A percentile compares a stretch with the other conserved stretches of the same genome.
These are phyloP conservation scores for Trichodelitschia bisporula DNA, from an alignment of 495 filamentous ascomycete genomes.

Conservation along the genomic window DNA sequence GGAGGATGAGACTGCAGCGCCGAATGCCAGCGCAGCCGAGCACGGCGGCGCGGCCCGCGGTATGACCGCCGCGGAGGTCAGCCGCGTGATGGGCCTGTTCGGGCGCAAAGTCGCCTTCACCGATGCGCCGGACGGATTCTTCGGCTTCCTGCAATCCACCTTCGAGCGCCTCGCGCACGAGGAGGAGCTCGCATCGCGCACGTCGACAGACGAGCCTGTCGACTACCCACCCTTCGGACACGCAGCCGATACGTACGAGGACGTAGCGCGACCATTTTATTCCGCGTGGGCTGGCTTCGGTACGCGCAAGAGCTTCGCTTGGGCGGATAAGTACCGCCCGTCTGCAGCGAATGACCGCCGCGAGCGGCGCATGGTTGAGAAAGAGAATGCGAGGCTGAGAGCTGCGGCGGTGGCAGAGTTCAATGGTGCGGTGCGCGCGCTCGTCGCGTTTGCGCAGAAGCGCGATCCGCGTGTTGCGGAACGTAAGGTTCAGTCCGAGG, in stretches of 20 bases:
- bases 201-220: conserved; percentile 27
- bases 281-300: conserved; percentile 55
- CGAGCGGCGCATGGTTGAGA: conserved; percentile 68
- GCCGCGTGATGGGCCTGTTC: conserved; percentile 48
- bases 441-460: conserved; percentile 82
- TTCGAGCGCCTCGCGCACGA: conserved; percentile 67
- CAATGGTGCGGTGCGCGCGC: conserved; percentile 71
- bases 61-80: conserved; percentile 56
- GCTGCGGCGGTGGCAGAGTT: conserved; percentile 68
- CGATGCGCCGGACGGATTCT: conserved; percentile 61
- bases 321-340: conserved; percentile 62
- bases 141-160: conserved; percentile 40
- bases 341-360: conserved; percentile 74
- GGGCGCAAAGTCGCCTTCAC: conserved; percentile 51
- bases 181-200: conserved; percentile 46
- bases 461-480: conserved; percentile 59
- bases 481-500: conserved; percentile 41
- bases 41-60: conserved; percentile 18
- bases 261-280: conserved; percentile 61
- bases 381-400: conserved; percentile 73
- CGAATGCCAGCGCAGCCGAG: neutral
- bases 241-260: conserved; percentile 38
- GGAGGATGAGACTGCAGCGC: too few relatives aligned
- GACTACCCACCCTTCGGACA: conserved; percentile 65
- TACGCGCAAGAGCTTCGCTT: conserved; percentile 66